Conservation (phyloP, 2,329 filamentous ascomycete genomes). For the Trichophyton simii region DNA sequence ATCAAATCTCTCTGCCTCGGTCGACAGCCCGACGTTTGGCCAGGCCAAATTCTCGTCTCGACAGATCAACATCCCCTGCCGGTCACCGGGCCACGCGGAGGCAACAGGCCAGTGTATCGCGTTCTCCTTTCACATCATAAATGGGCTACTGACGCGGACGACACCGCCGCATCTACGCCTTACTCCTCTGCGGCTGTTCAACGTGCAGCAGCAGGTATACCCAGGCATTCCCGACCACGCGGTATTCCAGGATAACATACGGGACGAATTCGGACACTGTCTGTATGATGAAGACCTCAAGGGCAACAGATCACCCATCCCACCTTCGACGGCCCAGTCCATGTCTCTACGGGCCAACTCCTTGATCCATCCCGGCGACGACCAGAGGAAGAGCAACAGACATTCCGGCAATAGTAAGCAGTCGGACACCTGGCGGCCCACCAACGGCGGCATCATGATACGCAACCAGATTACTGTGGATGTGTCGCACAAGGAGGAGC, state of each 20-base stretch:
- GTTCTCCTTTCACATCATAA: slow-evolving; percentile 48
- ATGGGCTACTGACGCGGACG: slow-evolving; percentile 47
- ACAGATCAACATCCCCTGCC: slow-evolving; percentile 27
- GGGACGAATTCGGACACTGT: slow-evolving; percentile 46
- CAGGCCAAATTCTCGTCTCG: slow-evolving; percentile 27
- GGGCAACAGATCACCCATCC: slow-evolving; percentile 10
- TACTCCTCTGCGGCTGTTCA: slow-evolving; percentile 53
- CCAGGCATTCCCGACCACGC: slow-evolving; percentile 43
- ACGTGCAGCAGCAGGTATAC: slow-evolving; percentile 51
- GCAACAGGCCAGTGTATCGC: slow-evolving; percentile 33
- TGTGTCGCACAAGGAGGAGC: slow-evolving; percentile 19
- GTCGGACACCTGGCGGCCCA: not conserved
- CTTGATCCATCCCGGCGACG: slow-evolving; percentile 13
- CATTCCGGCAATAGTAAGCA: too few relatives aligned
- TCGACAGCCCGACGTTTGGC: slow-evolving; percentile 35
- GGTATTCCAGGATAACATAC: slow-evolving; percentile 48
- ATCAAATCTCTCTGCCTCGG: slow-evolving; percentile 24
- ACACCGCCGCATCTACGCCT: slow-evolving; percentile 44
- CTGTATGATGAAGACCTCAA: not conserved
- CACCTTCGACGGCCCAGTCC: not conserved
- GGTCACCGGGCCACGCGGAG: slow-evolving; percentile 11
- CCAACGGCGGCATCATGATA: slow-evolving; percentile 48
- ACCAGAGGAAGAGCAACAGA: slow-evolving; percentile 7
- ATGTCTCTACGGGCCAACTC: slow-evolving; percentile 12
- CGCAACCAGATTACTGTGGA: slow-evolving; percentile 51